Conservation (phyloP, 129 eudicot genomes). For the Saussurea involucrata region DNA sequence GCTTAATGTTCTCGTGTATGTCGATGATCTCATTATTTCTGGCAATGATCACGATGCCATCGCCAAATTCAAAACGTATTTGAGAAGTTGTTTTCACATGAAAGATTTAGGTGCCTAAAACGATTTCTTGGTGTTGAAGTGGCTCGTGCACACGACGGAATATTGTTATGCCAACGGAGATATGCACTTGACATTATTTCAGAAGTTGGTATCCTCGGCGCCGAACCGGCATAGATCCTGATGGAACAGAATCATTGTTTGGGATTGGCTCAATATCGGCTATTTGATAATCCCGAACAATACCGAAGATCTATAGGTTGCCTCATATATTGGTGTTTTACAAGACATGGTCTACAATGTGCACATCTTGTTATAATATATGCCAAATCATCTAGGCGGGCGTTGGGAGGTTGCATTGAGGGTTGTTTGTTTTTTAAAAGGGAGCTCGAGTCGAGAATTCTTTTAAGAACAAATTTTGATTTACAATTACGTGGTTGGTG, state of each 20-base stretch:
- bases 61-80: background rate
- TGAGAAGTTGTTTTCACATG: constrained; percentile 7
- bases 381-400: background rate
- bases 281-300: background rate
- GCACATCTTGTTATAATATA: constrained; percentile 3
- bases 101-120: constrained; percentile 14
- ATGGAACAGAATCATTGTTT: background rate
- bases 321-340: background rate
- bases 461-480: background rate
- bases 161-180: constrained; percentile 9
- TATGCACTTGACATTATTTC: constrained; percentile 12
- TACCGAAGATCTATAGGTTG: constrained; percentile 21
- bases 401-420: constrained; percentile 9
- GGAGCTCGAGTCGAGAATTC: background rate
- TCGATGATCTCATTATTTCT: constrained; percentile 10
- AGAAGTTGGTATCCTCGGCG: background rate
- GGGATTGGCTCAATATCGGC: background rate
- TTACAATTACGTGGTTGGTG: background rate
- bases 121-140: constrained; percentile 20
- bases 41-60: background rate
- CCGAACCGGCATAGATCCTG: background rate
- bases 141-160: background rate
- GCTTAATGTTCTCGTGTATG: constrained; percentile 6
- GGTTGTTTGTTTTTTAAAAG: background rate
- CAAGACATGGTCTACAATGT: background rate